A percentile compares a stretch with the other conserved stretches of the same genome.
phyloP scores from a whole-genome alignment of 192 early-diverging fungal genomes.

The Coemansia asiatica region DNA sequence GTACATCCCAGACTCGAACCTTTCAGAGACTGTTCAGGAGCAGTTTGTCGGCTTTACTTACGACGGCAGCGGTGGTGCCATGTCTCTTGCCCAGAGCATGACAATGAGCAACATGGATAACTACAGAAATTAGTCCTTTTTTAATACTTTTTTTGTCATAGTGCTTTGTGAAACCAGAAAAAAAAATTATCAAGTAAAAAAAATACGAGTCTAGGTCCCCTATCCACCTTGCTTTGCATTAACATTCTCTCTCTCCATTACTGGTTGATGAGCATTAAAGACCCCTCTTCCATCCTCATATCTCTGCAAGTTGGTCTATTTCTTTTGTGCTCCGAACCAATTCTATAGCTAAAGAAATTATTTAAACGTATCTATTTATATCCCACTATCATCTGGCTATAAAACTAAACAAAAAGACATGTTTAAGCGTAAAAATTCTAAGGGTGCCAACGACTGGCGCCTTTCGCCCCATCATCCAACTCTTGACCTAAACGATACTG shows the following conservation, averaged over 20 bases:
- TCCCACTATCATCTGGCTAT: too few species aligned
- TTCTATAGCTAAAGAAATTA: too few species aligned
- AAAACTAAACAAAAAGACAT: slow-evolving; percentile 66
- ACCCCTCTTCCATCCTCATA: too few species aligned
- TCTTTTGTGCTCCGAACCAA: too few species aligned
- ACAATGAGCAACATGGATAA: slow-evolving; percentile 53
- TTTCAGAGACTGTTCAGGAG: slow-evolving; percentile 87
- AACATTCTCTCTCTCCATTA: too few species aligned
- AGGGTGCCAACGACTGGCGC: slow-evolving; percentile 11
- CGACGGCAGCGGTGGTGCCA: slow-evolving; percentile 71
- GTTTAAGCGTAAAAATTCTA: slow-evolving; percentile 20
- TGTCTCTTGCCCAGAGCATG: slow-evolving; percentile 61
- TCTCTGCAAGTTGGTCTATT: too few species aligned
- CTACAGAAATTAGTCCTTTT: slow-evolving; percentile 41
- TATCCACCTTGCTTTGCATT: too few species aligned
- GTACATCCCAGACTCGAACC: slow-evolving; percentile 72
- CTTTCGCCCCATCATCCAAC: slow-evolving; percentile 26
- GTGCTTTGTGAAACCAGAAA: not conserved
- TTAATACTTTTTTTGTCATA: not conserved
- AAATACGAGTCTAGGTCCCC: too few species aligned
- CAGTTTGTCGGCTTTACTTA: slow-evolving; percentile 97
- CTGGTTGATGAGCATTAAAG: too few species aligned
- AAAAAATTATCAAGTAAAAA: not conserved
- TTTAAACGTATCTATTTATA: not conserved
- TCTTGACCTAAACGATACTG: slow-evolving; percentile 20